These are phyloP conservation scores for Didymella pomorum DNA, from an alignment of 2,329 filamentous ascomycete species.

Conservation along the genomic window DNA sequence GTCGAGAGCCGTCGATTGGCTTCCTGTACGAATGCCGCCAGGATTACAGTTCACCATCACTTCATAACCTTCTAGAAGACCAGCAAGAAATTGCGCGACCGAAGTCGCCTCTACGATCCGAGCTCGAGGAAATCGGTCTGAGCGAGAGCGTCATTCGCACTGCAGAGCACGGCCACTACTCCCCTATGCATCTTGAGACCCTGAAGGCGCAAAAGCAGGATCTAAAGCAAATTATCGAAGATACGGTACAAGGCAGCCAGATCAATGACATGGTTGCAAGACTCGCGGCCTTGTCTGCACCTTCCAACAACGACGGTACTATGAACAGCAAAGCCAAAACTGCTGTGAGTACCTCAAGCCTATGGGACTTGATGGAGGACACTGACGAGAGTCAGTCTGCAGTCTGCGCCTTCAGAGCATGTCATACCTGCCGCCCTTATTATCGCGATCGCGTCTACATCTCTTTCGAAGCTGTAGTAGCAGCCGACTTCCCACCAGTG, in stretches of 20 bases:
- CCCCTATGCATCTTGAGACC: slow-evolving; percentile 39
- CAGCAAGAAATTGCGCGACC: slow-evolving; percentile 2
- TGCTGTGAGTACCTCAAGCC: slow-evolving; percentile 21
- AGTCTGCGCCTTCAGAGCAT: slow-evolving; percentile 56
- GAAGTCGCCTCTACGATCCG: slow-evolving; percentile 34
- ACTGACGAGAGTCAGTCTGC: slow-evolving; percentile 1
- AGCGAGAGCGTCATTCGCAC: slow-evolving; percentile 46
- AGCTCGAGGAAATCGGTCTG: slow-evolving; percentile 41
- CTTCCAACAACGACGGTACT: slow-evolving; percentile 35
- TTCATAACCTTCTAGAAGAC: slow-evolving; percentile 16
- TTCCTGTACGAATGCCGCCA: slow-evolving; percentile 79
- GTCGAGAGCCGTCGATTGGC: slow-evolving; percentile 64
- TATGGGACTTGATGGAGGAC: background rate
- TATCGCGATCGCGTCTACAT: slow-evolving; percentile 57
- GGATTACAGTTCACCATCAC: slow-evolving; percentile 53
- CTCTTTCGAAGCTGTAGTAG: slow-evolving; percentile 56
- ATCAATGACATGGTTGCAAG: slow-evolving; percentile 30
- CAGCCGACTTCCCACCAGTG: slow-evolving; percentile 46
- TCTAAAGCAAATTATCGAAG: slow-evolving; percentile 39
- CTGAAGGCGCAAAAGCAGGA: slow-evolving; percentile 46
- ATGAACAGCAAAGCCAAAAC: slow-evolving; percentile 24
- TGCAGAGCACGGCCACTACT: slow-evolving; percentile 48
- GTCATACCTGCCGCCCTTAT: slow-evolving; percentile 60
- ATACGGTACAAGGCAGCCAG: slow-evolving; percentile 28
- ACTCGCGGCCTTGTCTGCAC: slow-evolving; percentile 22